Evolutionary conservation across 1,139 yeast species (phyloP).

Genomic region (Cylindricascospora bacillispora): DNA sequence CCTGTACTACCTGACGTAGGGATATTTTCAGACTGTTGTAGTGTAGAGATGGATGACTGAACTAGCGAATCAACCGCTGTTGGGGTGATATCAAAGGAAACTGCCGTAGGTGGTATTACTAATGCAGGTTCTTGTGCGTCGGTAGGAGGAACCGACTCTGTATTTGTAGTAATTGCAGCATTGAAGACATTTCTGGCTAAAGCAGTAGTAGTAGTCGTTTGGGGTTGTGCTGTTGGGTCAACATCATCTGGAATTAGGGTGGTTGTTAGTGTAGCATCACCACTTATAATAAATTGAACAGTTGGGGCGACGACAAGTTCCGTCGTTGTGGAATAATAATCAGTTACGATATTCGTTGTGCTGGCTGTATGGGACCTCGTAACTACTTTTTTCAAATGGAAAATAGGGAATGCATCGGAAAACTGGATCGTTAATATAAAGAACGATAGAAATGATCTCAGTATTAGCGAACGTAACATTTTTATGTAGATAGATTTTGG

Average conservation of each 20-base stretch:
- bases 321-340: constrained; percentile 45
- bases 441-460: background rate
- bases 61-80: background rate
- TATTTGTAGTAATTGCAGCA: constrained; percentile 5
- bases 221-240: constrained; percentile 23
- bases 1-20: background rate
- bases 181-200: constrained; percentile 7
- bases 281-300: constrained; percentile 49
- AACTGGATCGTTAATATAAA: background rate
- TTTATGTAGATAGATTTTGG: too few relatives aligned
- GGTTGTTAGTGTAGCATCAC: constrained; percentile 48
- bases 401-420: constrained; percentile 17
- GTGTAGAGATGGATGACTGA: too few relatives aligned
- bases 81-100: background rate
- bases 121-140: background rate
- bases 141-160: constrained; percentile 8
- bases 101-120: too few relatives aligned
- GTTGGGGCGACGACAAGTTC: constrained; percentile 52
- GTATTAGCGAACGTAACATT: constrained; percentile 1
- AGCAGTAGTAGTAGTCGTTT: constrained; percentile 24
- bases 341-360: constrained; percentile 38
- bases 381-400: constrained; percentile 31
- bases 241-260: constrained; percentile 32
- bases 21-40: background rate
- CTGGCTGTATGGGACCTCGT: constrained; percentile 57